Base-by-base conservation (phyloP, 1,139 yeast species). In the Geotrichum citri-aurantii region DNA sequence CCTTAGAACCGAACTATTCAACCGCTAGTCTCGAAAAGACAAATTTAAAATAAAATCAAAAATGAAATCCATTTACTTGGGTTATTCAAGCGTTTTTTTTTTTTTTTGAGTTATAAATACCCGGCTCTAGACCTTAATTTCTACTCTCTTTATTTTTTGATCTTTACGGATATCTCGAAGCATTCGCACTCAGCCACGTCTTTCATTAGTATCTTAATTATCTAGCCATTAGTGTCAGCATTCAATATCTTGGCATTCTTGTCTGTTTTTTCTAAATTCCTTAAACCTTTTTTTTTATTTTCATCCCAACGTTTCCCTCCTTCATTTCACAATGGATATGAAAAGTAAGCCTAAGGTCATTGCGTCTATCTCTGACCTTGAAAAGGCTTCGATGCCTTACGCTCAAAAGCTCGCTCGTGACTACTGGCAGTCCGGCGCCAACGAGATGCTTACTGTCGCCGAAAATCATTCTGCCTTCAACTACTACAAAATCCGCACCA, bases 401-500 rank as follows among this genome's bases (percentile, higher is more conserved):
- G 65, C 70, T 29, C 61, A 60, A 3, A 66, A 69, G 57, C 65
- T 65, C 64, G 72, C 73, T 47, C 63, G 73, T 50, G 76, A 72
- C 57, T 73, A 72, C 65, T 73, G 76, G 76, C 63, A 69, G 54
- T 67, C 73, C 21, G 77, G 76, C 1, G 75, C 77, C 17, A 71
- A 71, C 59, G 74, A 73, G 27, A 65, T 70, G 62, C 59, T 63
- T 55, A 73, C 76, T 4, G 69, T 73, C 23, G 60, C 64, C 10
- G 77, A 73, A 59, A 73, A 73, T 64, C 52, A 58, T 40, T 57
- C 62, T 3, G 75, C 74, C 11, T 73, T 63, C 57, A 64, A 66
- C 56, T 60, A 67, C 49, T 71, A 68, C 63, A 64, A 72, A 44
- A 66, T 81, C 64, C 74, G 80, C 54, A 82, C 83, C 21, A 71